These are phyloP conservation scores for Clavaria fumosa DNA, from an alignment of 768 basidiomycete species.

Conservation along the genomic window DNA sequence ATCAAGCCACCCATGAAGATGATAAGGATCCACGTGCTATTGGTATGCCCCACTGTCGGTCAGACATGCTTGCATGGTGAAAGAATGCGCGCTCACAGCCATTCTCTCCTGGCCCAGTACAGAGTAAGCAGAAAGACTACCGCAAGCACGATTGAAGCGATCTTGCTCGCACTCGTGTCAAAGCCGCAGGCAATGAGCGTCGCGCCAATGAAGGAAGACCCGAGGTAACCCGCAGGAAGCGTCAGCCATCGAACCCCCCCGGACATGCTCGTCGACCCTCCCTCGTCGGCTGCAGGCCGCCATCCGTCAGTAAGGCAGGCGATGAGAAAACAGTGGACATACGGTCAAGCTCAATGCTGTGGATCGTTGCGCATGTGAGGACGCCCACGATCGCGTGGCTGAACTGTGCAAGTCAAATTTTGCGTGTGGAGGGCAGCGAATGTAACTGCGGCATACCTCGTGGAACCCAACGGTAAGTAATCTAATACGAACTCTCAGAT, in stretches of 20 bases:
- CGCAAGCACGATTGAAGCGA: slow-evolving; percentile 66
- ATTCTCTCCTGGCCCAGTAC: slow-evolving; percentile 73
- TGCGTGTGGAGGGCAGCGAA: neutral
- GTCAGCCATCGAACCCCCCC: slow-evolving; percentile 75
- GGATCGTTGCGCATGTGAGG: slow-evolving; percentile 73
- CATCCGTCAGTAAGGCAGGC: slow-evolving; percentile 5
- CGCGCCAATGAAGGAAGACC: slow-evolving; percentile 77
- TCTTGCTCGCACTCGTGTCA: slow-evolving; percentile 76
- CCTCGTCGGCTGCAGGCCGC: slow-evolving; percentile 54
- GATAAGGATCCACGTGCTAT: slow-evolving; percentile 66
- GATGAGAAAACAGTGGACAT: slow-evolving; percentile 17
- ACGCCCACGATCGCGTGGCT: slow-evolving; percentile 73
- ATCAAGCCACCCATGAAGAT: slow-evolving; percentile 68
- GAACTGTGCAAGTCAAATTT: slow-evolving; percentile 36
- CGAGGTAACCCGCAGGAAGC: slow-evolving; percentile 69
- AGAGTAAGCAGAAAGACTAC: slow-evolving; percentile 79
- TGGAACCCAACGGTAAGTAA: slow-evolving; percentile 81
- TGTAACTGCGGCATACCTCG: slow-evolving; percentile 33
- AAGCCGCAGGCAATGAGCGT: slow-evolving; percentile 79
- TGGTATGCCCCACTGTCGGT: neutral
- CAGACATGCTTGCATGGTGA: neutral
- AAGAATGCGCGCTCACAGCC: slow-evolving; percentile 36
- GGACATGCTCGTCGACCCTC: slow-evolving; percentile 75
- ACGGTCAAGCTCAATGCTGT: slow-evolving; percentile 82
- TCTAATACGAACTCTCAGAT: slow-evolving; percentile 25